These are phyloP conservation scores for Suillus subalutaceus DNA, from an alignment of 768 basidiomycete species.

Conservation along the genomic window DNA sequence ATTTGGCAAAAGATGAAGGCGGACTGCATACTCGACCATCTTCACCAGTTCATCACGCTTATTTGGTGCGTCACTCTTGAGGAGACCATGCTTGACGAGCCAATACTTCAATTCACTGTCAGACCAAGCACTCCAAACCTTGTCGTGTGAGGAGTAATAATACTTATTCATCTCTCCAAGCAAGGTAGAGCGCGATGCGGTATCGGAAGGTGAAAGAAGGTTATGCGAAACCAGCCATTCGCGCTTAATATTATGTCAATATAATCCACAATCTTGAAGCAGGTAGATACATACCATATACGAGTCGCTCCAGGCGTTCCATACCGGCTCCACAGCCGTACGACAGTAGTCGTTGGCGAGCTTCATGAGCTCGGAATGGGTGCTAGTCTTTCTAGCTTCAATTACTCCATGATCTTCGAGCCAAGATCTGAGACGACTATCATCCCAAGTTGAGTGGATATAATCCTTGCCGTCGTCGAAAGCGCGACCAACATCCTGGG, in stretches of 20 bases:
- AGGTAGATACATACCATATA: slow-evolving; percentile 60
- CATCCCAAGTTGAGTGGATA: slow-evolving; percentile 88
- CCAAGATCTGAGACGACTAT: slow-evolving; percentile 69
- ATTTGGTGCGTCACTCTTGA: slow-evolving; percentile 72
- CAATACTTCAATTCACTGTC: slow-evolving; percentile 78
- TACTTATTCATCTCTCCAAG: slow-evolving; percentile 72
- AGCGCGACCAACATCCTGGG: slow-evolving; percentile 48
- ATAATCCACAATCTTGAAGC: neutral
- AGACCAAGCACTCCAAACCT: slow-evolving; percentile 70
- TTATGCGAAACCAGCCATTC: slow-evolving; percentile 85
- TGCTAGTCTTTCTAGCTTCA: slow-evolving; percentile 55
- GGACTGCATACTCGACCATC: slow-evolving; percentile 58
- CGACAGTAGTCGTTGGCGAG: slow-evolving; percentile 74
- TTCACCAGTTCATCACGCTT: slow-evolving; percentile 78
- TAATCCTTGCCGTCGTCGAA: slow-evolving; percentile 84
- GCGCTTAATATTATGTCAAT: slow-evolving; percentile 44
- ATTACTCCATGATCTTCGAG: slow-evolving; percentile 76
- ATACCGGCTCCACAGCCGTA: slow-evolving; percentile 62
- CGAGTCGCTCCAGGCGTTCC: slow-evolving; percentile 85
- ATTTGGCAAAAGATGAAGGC: neutral
- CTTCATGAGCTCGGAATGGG: slow-evolving; percentile 65
- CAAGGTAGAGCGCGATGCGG: slow-evolving; percentile 56
- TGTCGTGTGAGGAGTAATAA: slow-evolving; percentile 64
- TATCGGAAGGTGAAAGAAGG: slow-evolving; percentile 64
- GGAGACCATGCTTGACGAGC: slow-evolving; percentile 72